These are phyloP conservation scores for Ceratorhiza oryzae-sativae DNA, from an alignment of 1,284 basidiomycete genomes.

Conservation along the genomic window DNA sequence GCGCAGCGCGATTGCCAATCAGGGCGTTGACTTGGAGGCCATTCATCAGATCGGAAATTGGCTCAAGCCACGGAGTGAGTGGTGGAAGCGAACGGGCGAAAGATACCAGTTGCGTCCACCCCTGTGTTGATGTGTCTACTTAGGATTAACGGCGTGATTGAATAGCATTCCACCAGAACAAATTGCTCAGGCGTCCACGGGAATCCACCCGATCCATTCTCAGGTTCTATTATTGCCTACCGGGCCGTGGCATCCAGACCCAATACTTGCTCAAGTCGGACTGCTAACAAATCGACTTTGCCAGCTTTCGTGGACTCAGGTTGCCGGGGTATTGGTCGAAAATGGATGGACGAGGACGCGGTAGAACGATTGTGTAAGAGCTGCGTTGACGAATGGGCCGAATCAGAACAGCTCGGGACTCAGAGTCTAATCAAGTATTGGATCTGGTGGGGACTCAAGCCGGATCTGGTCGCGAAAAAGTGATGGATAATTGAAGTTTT, in stretches of 20 bases:
- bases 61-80: constrained; percentile 1
- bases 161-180: background rate
- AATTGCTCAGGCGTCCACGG: background rate
- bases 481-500: too few relatives aligned
- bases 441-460: constrained; percentile 11
- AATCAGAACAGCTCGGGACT: background rate
- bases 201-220: background rate
- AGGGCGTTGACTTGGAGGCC: constrained; percentile 18
- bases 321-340: constrained; percentile 6
- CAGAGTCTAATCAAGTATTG: background rate
- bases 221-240: constrained; percentile 13
- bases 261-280: constrained; percentile 10
- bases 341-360: background rate
- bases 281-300: background rate
- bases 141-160: background rate
- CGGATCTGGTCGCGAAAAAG: too few relatives aligned
- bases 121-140: background rate
- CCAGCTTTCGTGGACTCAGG: constrained; percentile 14
- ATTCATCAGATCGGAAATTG: constrained; percentile 18
- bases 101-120: constrained; percentile 4
- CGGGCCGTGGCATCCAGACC: constrained; percentile 33
- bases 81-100: constrained; percentile 19
- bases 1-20: background rate
- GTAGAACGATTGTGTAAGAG: background rate
- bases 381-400: background rate